Evolutionary conservation across 768 basidiomycete species (phyloP).

Genomic region (Cystofilobasidium macerans): DNA sequence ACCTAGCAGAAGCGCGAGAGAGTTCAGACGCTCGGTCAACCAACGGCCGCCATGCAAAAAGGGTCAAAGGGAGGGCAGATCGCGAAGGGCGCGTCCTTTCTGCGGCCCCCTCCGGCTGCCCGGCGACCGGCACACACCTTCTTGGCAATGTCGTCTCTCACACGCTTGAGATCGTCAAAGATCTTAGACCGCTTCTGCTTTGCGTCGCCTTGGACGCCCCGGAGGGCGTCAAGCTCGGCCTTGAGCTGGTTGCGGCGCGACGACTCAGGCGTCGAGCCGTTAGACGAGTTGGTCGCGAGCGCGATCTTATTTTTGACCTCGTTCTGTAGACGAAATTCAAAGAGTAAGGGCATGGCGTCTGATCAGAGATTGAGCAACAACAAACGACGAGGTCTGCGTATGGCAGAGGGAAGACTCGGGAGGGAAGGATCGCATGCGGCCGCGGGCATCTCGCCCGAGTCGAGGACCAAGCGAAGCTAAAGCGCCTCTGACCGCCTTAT

Average conservation of each 20-base stretch:
- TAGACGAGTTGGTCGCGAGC: constrained; percentile 35
- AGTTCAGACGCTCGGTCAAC: not conserved
- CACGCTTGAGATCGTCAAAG: constrained; percentile 61
- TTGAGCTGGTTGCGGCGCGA: constrained; percentile 63
- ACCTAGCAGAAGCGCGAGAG: constrained; percentile 44
- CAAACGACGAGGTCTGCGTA: not conserved
- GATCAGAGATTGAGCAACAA: no score
- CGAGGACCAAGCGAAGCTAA: no score
- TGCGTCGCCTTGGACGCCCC: constrained; percentile 62
- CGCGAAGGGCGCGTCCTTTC: not conserved
- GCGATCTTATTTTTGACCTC: constrained; percentile 66
- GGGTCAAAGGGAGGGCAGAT: constrained; percentile 2
- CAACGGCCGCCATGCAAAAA: constrained; percentile 19
- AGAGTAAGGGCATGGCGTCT: no score
- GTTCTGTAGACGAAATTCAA: constrained; percentile 49
- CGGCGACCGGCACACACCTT: constrained; percentile 47
- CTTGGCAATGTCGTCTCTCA: constrained; percentile 68
- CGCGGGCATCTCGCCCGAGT: constrained; percentile 1
- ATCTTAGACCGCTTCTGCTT: constrained; percentile 53
- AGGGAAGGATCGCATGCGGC: not conserved
- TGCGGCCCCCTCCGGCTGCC: no score
- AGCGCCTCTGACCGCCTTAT: no score
- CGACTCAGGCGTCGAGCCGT: constrained; percentile 48
- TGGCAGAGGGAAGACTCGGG: not conserved
- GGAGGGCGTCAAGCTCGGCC: constrained; percentile 67